Evolutionary conservation across 2,329 filamentous ascomycete genomes (phyloP).

Genomic region (Graphilbum sp.): DNA sequence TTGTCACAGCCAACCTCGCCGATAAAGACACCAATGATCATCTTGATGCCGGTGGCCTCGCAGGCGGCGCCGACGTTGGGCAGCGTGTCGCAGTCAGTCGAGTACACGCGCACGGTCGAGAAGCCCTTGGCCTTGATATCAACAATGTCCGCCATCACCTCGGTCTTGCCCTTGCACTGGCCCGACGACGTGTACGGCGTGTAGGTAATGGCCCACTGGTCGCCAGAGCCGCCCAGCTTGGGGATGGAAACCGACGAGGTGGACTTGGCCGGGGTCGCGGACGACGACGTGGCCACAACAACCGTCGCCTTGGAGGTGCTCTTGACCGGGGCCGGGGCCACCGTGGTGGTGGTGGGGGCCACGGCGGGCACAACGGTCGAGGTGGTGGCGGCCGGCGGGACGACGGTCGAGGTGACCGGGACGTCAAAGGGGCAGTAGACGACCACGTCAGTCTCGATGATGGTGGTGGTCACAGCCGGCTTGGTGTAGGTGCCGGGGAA

Average conservation of each 20-base stretch:
- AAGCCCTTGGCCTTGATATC: slow-evolving; percentile 51
- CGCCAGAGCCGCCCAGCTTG: slow-evolving; percentile 19
- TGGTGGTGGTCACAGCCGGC: slow-evolving; percentile 47
- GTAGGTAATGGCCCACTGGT: slow-evolving; percentile 64
- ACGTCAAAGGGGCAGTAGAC: slow-evolving; percentile 54
- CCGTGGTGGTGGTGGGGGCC: slow-evolving; percentile 9
- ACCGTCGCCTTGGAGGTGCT: slow-evolving; percentile 12
- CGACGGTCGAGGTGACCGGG: slow-evolving; percentile 14
- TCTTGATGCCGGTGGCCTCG: slow-evolving; percentile 48
- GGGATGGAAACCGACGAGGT: slow-evolving; percentile 9
- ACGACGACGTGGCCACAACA: too few species aligned
- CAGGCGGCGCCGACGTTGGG: slow-evolving; percentile 56
- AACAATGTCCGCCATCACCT: slow-evolving; percentile 45
- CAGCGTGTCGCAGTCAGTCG: slow-evolving; percentile 76
- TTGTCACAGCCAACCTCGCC: slow-evolving; percentile 45
- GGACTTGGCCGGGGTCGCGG: slow-evolving; percentile 17
- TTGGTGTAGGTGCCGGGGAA: slow-evolving; percentile 58
- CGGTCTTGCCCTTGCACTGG: slow-evolving; percentile 45
- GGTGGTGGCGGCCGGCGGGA: slow-evolving; percentile 12
- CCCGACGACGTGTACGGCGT: slow-evolving; percentile 50
- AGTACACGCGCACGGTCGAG: slow-evolving; percentile 66
- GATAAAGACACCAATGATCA: slow-evolving; percentile 84
- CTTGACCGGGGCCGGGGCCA: slow-evolving; percentile 10
- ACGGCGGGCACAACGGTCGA: background rate
- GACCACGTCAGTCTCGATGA: slow-evolving; percentile 51